Evolutionary conservation across 257 asterid species (phyloP).

Genomic region (Lavandula angustifolia): DNA sequence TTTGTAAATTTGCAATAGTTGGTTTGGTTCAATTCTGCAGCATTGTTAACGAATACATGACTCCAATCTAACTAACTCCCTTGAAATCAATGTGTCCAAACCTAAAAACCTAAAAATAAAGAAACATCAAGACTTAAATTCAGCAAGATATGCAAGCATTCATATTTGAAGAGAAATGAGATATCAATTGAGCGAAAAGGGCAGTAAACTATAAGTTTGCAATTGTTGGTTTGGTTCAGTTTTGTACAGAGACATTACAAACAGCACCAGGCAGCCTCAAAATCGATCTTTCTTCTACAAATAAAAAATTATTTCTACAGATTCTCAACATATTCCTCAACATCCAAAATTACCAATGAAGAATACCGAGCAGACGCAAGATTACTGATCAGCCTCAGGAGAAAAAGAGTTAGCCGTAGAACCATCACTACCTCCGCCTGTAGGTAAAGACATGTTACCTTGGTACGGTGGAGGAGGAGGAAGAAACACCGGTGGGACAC

Average conservation of each 20-base stretch:
- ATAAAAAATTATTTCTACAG: conserved; percentile 32
- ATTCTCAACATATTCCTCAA: conserved; percentile 25
- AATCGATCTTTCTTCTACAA: conserved; percentile 18
- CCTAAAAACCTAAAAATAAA: no score
- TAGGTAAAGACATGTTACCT: conserved; percentile 49
- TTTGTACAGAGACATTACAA: not conserved
- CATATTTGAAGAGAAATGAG: no score
- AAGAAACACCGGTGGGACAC: conserved; percentile 52
- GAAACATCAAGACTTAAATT: no score
- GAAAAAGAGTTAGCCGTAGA: conserved; percentile 45
- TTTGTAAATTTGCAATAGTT: conserved; percentile 9
- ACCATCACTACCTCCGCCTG: conserved; percentile 48
- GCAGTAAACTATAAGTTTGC: not conserved
- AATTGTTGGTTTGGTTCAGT: not conserved
- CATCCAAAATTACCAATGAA: conserved; percentile 18
- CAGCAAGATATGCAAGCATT: no score
- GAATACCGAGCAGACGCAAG: conserved; percentile 19
- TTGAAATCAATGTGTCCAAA: no score
- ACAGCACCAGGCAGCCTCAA: conserved; percentile 1
- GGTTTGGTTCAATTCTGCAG: not conserved
- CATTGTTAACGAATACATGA: no score
- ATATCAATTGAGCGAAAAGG: no score
- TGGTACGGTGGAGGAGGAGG: conserved; percentile 64
- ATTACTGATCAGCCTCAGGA: conserved; percentile 50
- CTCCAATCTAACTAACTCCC: no score